Base-by-base conservation (phyloP, 441 rosid genomes). In the Populus hybrid region DNA sequence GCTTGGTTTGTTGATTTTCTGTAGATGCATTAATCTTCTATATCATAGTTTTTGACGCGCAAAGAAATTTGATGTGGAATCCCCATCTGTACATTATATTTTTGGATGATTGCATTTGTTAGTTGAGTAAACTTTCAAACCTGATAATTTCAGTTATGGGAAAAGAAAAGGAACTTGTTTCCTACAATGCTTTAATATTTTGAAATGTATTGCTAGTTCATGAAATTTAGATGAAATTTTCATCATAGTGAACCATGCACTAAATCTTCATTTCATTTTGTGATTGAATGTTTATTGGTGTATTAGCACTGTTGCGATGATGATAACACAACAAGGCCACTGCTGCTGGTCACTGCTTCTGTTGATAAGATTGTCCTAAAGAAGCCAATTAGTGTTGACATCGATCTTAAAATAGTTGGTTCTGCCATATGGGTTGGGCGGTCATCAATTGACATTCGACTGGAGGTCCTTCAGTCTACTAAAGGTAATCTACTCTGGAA, bases 361-460 rank as follows among this genome's bases (percentile, higher is more conserved):
- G 98, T 94, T 71, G 90, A 94, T 83, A 88, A 82, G 87, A 91
- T 94, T 66, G 93, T 88, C 38, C 85, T 92, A 61, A 92, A 86
- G 89, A 92, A 91, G 80, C 90, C 97, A 0, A 88, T 94, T 24
- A 82, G 86, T 74, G 92, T 94, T n/a, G 87, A 92, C 67, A 30
- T 83, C 5, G 90, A 91, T 86, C 88, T 94, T 42, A 89, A 88
- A 82, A 90, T 88, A 70, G 91, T 84, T 70, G 98, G 92, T 80
- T 82, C 92, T 78, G 98, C 85, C 59, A 87, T 88, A 80, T 94
- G 93, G 98, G 97, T 94, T 73, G 98, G 98, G 10, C 85, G 88
- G 61, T 92, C 98, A n/a, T 94, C 97, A 20, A 90, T 94, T 34
- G 95, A 94, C 80, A 85, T 92, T 85, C 97, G 91, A 73, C 87